A percentile compares a stretch with the other conserved stretches of the same genome.
Conservation (phyloP, 2,329 filamentous ascomycete genomes). For the Pezicula radicicola region DNA sequence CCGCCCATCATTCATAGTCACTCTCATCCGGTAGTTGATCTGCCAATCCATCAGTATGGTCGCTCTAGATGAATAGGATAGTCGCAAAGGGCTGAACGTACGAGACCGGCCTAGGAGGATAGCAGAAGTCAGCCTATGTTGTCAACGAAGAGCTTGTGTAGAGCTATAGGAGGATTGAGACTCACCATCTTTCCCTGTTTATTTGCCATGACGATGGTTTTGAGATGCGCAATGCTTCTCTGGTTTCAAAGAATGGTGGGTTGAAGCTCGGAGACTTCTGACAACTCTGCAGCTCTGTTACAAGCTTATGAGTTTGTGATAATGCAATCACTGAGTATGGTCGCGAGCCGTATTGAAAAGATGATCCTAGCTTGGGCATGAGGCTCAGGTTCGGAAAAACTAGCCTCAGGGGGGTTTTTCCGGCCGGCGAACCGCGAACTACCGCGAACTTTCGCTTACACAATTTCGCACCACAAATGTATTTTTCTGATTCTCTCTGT, state of each 20-base stretch:
- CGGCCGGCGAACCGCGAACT: too few relatives aligned
- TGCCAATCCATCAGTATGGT: conserved; percentile 36
- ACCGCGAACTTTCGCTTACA: not conserved
- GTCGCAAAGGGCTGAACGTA: conserved; percentile 43
- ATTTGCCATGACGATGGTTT: conserved; percentile 65
- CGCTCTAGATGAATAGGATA: not conserved
- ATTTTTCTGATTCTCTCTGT: not conserved
- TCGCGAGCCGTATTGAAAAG: not conserved
- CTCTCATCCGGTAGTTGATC: conserved; percentile 99
- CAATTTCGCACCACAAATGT: not conserved
- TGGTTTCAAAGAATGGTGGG: conserved; percentile 29
- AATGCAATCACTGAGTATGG: not conserved
- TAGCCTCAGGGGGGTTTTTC: not conserved
- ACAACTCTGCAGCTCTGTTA: conserved; percentile 23
- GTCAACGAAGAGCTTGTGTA: conserved; percentile 47
- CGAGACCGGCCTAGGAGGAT: conserved; percentile 64
- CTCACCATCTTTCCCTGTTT: conserved; percentile 99
- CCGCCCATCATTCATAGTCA: conserved; percentile 90
- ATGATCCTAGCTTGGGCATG: not conserved
- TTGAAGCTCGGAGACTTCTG: conserved; percentile 29
- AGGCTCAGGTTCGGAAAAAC: not conserved
- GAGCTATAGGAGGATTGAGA: conserved; percentile 33
- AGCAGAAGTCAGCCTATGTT: conserved; percentile 56
- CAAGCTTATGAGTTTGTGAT: conserved; percentile 17
- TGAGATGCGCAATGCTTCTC: conserved; percentile 37